phyloP scores from a whole-genome alignment of 2,329 filamentous ascomycete genomes.

The Cercospora zeae-maydis region DNA sequence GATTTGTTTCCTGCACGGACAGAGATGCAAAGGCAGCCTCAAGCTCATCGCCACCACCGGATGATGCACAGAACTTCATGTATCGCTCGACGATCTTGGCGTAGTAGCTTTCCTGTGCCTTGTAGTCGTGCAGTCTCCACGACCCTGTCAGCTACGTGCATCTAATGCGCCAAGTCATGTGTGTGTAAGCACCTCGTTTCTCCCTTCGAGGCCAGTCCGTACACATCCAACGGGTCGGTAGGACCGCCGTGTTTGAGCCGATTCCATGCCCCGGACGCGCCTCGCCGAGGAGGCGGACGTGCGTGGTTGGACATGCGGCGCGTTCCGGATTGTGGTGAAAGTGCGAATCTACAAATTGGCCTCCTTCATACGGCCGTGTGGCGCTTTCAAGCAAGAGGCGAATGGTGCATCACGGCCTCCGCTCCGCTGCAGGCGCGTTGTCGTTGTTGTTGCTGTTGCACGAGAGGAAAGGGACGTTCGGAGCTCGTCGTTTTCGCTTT shows the following conservation, averaged over 20 bases:
- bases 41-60: conserved; percentile 67
- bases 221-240: conserved; percentile 71
- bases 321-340: background rate
- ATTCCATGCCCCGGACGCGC: conserved; percentile 59
- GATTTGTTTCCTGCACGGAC: conserved; percentile 34
- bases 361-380: conserved; percentile 1
- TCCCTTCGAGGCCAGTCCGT: conserved; percentile 86
- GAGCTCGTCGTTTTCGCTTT: conserved; percentile 8
- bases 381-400: background rate
- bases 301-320: conserved; percentile 25
- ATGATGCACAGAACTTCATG: conserved; percentile 79
- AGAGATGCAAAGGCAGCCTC: conserved; percentile 71
- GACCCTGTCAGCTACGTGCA: conserved; percentile 11
- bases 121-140: conserved; percentile 55
- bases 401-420: background rate
- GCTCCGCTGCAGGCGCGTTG: background rate
- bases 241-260: conserved; percentile 66
- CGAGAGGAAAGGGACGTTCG: background rate
- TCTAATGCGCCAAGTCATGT: background rate
- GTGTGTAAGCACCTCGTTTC: conserved; percentile 64
- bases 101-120: conserved; percentile 81
- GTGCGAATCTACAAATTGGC: background rate
- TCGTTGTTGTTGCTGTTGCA: background rate
- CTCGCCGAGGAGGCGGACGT: conserved; percentile 34
- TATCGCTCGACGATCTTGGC: conserved; percentile 83